These are phyloP conservation scores for Volvariella surrecta DNA, from an alignment of 1,284 basidiomycete species.

Conservation along the genomic window DNA sequence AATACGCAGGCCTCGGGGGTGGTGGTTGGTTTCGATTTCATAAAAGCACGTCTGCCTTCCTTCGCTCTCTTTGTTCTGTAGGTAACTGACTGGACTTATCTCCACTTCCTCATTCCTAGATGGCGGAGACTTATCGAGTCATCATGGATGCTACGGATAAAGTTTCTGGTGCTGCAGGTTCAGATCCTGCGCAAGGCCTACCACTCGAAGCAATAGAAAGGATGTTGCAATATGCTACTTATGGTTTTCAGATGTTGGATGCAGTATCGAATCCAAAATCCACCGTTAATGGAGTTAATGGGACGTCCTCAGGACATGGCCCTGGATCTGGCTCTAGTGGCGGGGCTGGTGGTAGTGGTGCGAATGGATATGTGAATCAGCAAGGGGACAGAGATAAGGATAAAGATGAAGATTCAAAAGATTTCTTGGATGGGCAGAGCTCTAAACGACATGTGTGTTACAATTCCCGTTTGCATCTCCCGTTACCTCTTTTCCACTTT, in stretches of 20 bases:
- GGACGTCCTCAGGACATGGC: not conserved
- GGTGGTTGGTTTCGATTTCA: too few species aligned
- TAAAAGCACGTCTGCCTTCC: too few species aligned
- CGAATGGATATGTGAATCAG: not conserved
- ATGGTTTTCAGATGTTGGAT: not conserved
- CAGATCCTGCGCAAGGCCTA: too few species aligned
- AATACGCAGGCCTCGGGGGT: too few species aligned
- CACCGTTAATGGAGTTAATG: not conserved
- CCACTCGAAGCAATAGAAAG: not conserved
- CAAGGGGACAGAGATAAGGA: not conserved
- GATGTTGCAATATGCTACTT: not conserved
- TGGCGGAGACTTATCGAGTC: too few species aligned
- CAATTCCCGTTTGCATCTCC: too few species aligned
- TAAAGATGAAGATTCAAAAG: not conserved
- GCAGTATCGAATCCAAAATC: not conserved
- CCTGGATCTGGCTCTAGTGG: not conserved
- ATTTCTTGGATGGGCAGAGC: not conserved
- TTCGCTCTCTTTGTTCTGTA: too few species aligned
- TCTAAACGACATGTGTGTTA: not conserved
- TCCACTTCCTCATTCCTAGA: too few species aligned
- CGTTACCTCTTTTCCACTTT: too few species aligned
- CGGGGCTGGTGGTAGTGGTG: not conserved
- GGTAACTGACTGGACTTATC: too few species aligned
- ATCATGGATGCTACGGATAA: too few species aligned
- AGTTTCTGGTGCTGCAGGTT: too few species aligned